Conservation (phyloP, 2,329 filamentous ascomycete genomes). For the Geosmithia morbida region DNA sequence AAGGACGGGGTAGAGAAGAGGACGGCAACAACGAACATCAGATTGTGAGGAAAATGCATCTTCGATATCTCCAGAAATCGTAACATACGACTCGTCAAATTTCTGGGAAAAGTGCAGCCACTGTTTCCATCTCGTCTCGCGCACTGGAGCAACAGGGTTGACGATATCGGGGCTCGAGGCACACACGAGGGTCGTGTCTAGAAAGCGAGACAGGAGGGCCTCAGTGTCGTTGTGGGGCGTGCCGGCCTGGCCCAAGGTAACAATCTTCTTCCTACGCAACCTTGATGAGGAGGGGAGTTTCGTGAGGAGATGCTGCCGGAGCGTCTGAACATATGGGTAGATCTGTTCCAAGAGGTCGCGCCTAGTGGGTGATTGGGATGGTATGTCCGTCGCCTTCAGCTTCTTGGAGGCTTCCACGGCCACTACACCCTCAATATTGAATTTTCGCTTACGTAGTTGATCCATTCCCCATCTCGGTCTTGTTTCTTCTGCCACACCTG, state of each 20-base stretch:
- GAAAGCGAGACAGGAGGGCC: constrained; percentile 34
- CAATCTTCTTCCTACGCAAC: constrained; percentile 41
- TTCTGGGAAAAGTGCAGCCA: constrained; percentile 48
- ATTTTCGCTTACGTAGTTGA: constrained; percentile 12
- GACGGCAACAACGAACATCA: constrained; percentile 34
- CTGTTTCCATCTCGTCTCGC: constrained; percentile 33
- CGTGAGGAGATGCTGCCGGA: constrained; percentile 57
- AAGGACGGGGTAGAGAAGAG: not conserved
- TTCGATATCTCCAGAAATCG: constrained; percentile 28
- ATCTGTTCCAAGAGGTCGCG: constrained; percentile 56
- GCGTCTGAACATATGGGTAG: constrained; percentile 49
- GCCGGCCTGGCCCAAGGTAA: constrained; percentile 21
- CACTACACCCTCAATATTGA: constrained; percentile 8
- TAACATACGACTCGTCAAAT: constrained; percentile 42
- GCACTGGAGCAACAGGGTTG: constrained; percentile 3
- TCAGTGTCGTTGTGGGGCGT: constrained; percentile 16
- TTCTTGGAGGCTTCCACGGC: constrained; percentile 8
- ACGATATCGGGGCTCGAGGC: constrained; percentile 15
- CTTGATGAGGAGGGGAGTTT: constrained; percentile 54
- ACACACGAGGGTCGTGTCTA: constrained; percentile 60
- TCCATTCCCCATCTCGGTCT: not conserved
- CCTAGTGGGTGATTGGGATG: constrained; percentile 26
- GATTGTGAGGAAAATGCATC: constrained; percentile 40
- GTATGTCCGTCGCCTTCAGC: constrained; percentile 38
- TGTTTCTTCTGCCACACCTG: not conserved